Evolutionary conservation across 2,329 filamentous ascomycete species (phyloP), one percentile per base, ranked within the genome.

Genomic region (Davidsoniella neocaledoniae): DNA sequence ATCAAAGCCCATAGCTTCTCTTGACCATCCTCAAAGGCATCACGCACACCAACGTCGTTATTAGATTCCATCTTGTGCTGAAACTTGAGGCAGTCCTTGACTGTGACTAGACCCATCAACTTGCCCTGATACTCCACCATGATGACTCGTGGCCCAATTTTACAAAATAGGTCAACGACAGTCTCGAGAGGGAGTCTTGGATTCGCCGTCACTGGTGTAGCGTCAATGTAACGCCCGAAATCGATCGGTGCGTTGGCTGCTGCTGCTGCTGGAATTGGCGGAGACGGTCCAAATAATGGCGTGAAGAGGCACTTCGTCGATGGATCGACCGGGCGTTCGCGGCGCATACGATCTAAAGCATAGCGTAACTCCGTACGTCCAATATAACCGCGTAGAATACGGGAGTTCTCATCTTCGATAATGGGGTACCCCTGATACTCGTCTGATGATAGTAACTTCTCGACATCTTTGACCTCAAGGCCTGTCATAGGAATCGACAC

Each of bases 151-250:
- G 90, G 91, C 0, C 91, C 91, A 62, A 98, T 93, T 68, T 96
- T 98, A 63, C 90, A 90, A 70, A 98, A 98, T 9, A 98, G 72
- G 61, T 98, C 91, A 87, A 98, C 95, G 29, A 94, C 90, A 0
- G 91, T 98, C 65, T 98, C 91, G 0, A 98, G 77, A 0, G 90
- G 84, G 1, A 96, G 76, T 1, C 86, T 79, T 0, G 91, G 91
- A 60, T 98, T 91, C 1, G 88, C 88, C 0, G 87, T 84, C 2
- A 98, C 77, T 0, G 91, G 91, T 0, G 88, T 94, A 7, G 81
- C 74, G 61, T 98, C 90, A 48, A 94, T 81, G 60, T 90, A 96
- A 44, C 83, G 79, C 57, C 80, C 82, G 57, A 98, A 85, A 60
- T 96, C 86, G 33, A 95, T 75, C 58, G 5, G 56, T 49, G 56